Evolutionary conservation across 225 moss, liverwort and hornwort species (phyloP).

Genomic region (Polytrichum formosum): DNA sequence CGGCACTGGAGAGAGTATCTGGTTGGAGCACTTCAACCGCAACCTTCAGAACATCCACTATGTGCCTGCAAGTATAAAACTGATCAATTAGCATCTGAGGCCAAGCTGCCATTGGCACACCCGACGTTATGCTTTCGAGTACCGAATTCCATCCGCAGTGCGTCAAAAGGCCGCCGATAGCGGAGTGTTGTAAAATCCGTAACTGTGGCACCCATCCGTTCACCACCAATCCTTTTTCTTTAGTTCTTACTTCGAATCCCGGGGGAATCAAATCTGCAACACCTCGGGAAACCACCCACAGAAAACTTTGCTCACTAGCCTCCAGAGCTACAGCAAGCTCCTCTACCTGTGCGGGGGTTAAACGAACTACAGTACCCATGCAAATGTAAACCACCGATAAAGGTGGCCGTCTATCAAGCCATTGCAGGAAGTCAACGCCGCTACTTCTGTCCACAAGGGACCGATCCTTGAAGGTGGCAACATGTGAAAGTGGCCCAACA

Average conservation of each 20-base stretch:
- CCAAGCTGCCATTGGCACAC: constrained; percentile 34
- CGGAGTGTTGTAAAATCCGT: constrained; percentile 24
- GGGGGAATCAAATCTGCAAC: background rate
- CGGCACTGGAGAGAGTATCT: constrained; percentile 2
- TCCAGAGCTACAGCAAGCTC: constrained; percentile 39
- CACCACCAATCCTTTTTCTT: constrained; percentile 26
- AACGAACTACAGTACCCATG: constrained; percentile 19
- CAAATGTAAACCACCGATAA: constrained; percentile 37
- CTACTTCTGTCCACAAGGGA: background rate
- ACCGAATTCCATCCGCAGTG: constrained; percentile 53
- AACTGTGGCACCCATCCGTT: constrained; percentile 38
- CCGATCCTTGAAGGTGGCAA: constrained; percentile 9
- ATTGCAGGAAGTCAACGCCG: constrained; percentile 14
- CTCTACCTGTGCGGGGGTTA: constrained; percentile 11
- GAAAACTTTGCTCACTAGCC: constrained; percentile 27
- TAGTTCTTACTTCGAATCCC: constrained; percentile 25
- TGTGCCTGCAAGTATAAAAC: constrained; percentile 11
- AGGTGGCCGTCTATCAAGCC: constrained; percentile 25
- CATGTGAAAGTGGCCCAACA: constrained; percentile 15
- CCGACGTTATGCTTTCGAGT: constrained; percentile 32
- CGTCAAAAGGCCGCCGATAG: constrained; percentile 37
- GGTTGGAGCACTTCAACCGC: constrained; percentile 4
- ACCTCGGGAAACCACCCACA: constrained; percentile 22
- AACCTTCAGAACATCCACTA: constrained; percentile 11
- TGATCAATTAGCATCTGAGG: constrained; percentile 19